Evolutionary conservation across 2,329 filamentous ascomycete species (phyloP).

Genomic region (Tolypocladium tropicale): DNA sequence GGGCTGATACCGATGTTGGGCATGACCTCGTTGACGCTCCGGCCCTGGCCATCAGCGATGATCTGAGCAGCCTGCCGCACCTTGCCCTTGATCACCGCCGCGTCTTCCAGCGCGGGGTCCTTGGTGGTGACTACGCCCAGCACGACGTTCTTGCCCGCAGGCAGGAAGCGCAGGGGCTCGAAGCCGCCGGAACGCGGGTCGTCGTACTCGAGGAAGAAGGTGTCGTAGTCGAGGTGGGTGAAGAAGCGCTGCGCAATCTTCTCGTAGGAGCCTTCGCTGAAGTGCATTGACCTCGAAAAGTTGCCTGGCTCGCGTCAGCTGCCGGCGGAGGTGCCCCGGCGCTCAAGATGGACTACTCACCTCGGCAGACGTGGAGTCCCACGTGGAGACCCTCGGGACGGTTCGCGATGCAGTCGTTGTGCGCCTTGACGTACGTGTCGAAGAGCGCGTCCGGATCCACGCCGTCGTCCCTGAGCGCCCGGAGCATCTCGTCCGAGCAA

Average conservation of each 20-base stretch:
- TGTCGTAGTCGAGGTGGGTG: constrained; percentile 46
- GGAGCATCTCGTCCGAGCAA: constrained; percentile 57
- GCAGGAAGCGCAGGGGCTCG: constrained; percentile 50
- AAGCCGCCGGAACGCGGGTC: constrained; percentile 50
- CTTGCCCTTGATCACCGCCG: constrained; percentile 41
- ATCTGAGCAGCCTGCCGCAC: constrained; percentile 51
- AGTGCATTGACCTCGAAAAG: constrained; percentile 52
- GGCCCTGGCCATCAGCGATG: constrained; percentile 53
- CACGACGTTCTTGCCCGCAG: constrained; percentile 49
- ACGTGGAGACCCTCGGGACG: constrained; percentile 57
- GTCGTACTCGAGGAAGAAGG: constrained; percentile 53
- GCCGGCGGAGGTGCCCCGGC: constrained; percentile 12
- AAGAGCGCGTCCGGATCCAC: constrained; percentile 54
- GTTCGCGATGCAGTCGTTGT: constrained; percentile 57
- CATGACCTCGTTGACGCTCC: constrained; percentile 52
- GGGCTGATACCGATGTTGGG: constrained; percentile 57
- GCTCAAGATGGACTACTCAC: constrained; percentile 7
- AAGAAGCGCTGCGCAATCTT: constrained; percentile 52
- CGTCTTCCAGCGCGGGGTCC: constrained; percentile 45
- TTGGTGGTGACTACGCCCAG: constrained; percentile 53
- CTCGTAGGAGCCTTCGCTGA: constrained; percentile 55
- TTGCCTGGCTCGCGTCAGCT: constrained; percentile 35
- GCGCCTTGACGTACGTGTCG: constrained; percentile 60
- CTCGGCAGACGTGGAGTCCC: constrained; percentile 53
- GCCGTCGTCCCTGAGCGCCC: constrained; percentile 46